Evolutionary conservation across 495 filamentous ascomycete genomes (phyloP).

Genomic region (Talaromyces thailandensis): DNA sequence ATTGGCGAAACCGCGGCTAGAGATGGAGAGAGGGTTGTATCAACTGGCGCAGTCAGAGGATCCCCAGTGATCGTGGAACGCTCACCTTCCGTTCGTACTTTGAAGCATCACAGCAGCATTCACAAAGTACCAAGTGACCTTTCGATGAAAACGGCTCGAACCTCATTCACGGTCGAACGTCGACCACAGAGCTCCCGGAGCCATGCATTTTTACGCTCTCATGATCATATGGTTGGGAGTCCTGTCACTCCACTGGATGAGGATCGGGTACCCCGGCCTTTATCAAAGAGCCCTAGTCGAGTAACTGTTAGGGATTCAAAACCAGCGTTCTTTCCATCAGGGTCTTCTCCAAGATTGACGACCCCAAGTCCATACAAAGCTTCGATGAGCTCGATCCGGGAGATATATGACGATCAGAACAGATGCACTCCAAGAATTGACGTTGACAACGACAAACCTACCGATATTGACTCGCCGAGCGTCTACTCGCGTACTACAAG

Average conservation of each 20-base stretch:
- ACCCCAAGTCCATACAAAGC: slow-evolving; percentile 48
- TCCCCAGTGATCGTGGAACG: slow-evolving; percentile 24
- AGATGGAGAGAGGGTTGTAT: slow-evolving; percentile 22
- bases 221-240: background rate
- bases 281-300: slow-evolving; percentile 5
- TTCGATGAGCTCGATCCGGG: slow-evolving; percentile 24
- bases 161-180: slow-evolving; percentile 2
- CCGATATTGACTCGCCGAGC: slow-evolving; percentile 33
- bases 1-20: slow-evolving; percentile 30
- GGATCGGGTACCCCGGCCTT: slow-evolving; percentile 12
- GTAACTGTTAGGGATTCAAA: slow-evolving; percentile 17
- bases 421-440: slow-evolving; percentile 15
- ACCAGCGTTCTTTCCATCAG: slow-evolving; percentile 34
- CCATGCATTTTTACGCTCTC: slow-evolving; percentile 3
- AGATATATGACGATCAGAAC: slow-evolving; percentile 12
- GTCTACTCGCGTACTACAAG: slow-evolving; percentile 48
- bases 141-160: slow-evolving; percentile 15
- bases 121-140: slow-evolving; percentile 25
- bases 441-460: slow-evolving; percentile 9
- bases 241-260: slow-evolving; percentile 19
- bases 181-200: background rate
- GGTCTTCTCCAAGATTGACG: slow-evolving; percentile 36
- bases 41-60: slow-evolving; percentile 22
- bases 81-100: slow-evolving; percentile 18
- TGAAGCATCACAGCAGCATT: slow-evolving; percentile 21